Base-by-base conservation (phyloP, 371 early-diverging fungal species). In the Lichtheimia ramosa region DNA sequence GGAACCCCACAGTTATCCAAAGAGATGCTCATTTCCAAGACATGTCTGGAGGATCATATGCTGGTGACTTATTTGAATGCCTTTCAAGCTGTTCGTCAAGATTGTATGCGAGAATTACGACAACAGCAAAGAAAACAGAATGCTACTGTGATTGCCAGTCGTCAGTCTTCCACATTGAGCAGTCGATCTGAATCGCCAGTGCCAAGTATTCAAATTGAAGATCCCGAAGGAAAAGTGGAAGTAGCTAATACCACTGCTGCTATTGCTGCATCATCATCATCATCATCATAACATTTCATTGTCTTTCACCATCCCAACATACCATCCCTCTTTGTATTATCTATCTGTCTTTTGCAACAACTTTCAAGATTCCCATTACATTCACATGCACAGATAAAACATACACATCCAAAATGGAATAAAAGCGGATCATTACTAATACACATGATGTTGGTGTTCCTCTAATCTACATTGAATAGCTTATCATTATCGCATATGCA, bases 31-130 rank as follows among this genome's bases (percentile, higher is more conserved):
- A 71, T 80, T 7, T 71, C 81, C 24, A 73, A 75, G 51, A 75
- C 81, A 0, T 80, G 77, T 46, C 56, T 80, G 1, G 77, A 80
- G 51, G 81, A 80, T 40, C 81, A 80, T 64, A 71, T 71, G 77
- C 67, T 80, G 15, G 75, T 80, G 5, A 80, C 75, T 24, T 80
- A 80, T 56, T 58, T 80, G 27, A 74, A 68, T 16, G 77, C 77
- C 6, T 73, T 77, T 16, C 77, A 77, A 51, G 67, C 61, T 24
- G 81, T 63, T 7, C 63, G 75, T 6, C 70, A 75, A 42, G 70
- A 71, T 28, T 71, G 77, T 51, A 75, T 77, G 74, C 75, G 72
- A 6, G 61, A 53, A 48, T 16, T 61, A 14, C 52, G 34, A 8
- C 48, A 54, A 15, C 18, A 34, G 20, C 43, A 54, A 10, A 40